Percentiles rank a stretch among this genome's conserved stretches.
phyloP scores from a whole-genome alignment of 73 alveolate genomes.

The Paramecium tetraurelia region DNA sequence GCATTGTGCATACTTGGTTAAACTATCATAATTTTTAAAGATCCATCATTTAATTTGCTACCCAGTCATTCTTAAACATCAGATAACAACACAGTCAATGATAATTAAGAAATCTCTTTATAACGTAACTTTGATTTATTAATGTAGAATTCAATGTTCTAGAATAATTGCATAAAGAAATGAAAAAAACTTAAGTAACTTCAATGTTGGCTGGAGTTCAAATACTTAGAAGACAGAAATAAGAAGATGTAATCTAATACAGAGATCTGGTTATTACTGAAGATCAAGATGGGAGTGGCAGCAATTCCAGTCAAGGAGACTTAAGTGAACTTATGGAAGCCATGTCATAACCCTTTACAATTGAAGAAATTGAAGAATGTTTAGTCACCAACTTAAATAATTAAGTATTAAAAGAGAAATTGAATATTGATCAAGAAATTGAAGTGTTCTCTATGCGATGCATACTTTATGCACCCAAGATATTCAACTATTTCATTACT shows the following conservation, averaged over 20 bases:
- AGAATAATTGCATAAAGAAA: neutral
- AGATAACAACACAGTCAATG: neutral
- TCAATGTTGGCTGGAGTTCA: conserved; percentile 29
- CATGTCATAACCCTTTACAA: neutral
- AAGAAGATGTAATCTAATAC: neutral
- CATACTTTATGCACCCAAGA: conserved; percentile 22
- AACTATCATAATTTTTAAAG: neutral
- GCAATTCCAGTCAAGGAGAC: neutral
- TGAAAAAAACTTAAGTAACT: neutral
- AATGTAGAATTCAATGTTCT: neutral
- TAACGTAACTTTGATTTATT: neutral
- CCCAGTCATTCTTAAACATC: neutral
- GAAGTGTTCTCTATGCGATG: neutral
- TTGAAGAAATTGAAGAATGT: conserved; percentile 15
- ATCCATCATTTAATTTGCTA: neutral
- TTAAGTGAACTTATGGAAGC: neutral
- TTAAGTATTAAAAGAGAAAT: neutral
- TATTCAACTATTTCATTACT: neutral
- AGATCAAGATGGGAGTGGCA: neutral
- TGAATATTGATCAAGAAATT: neutral
- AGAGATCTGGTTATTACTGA: neutral
- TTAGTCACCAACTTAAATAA: neutral
- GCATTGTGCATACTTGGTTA: neutral
- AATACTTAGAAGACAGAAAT: neutral
- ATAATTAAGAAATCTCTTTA: neutral